A percentile compares a stretch with the other conserved stretches of the same genome.
Evolutionary conservation across 345 rosid species (phyloP).

Genomic region (Salix caprea): DNA sequence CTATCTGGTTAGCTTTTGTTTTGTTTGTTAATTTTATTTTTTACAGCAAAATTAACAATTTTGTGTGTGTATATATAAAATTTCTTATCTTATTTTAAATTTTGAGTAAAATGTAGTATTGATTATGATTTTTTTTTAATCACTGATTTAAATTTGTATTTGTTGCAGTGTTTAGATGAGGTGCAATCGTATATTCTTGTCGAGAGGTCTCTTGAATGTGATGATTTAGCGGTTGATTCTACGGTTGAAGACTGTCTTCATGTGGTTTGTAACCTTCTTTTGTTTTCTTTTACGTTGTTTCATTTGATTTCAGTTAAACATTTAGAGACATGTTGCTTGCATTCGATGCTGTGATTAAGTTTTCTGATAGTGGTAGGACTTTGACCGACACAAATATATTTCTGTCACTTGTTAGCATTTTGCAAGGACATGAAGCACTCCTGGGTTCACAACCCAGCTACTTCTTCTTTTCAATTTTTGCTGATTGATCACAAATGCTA

Average conservation of each 20-base stretch:
- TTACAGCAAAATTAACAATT: too few relatives aligned
- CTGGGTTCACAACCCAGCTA: not conserved
- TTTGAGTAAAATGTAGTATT: not conserved
- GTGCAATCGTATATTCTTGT: constrained; percentile 80
- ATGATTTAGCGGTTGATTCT: constrained; percentile 35
- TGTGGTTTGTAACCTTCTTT: constrained; percentile 45
- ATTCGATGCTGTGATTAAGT: not conserved
- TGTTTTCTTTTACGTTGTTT: not conserved
- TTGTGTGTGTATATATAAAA: too few relatives aligned
- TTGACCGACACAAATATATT: not conserved
- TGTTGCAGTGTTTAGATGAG: constrained; percentile 69
- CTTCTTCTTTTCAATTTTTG: not conserved
- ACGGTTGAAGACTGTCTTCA: constrained; percentile 47
- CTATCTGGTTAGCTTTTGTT: constrained; percentile 44
- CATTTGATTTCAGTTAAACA: not conserved
- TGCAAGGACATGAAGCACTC: not conserved
- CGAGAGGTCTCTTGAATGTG: constrained; percentile 51
- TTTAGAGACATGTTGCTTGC: not conserved
- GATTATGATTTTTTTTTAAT: not conserved
- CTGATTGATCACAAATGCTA: too few relatives aligned
- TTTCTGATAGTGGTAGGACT: not conserved
- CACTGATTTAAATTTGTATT: not conserved
- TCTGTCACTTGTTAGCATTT: not conserved
- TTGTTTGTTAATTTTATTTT: not conserved
- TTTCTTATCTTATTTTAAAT: not conserved